Base-by-base conservation (phyloP, 2,329 filamentous ascomycete species). In the Ceratocystiopsis minuta region DNA sequence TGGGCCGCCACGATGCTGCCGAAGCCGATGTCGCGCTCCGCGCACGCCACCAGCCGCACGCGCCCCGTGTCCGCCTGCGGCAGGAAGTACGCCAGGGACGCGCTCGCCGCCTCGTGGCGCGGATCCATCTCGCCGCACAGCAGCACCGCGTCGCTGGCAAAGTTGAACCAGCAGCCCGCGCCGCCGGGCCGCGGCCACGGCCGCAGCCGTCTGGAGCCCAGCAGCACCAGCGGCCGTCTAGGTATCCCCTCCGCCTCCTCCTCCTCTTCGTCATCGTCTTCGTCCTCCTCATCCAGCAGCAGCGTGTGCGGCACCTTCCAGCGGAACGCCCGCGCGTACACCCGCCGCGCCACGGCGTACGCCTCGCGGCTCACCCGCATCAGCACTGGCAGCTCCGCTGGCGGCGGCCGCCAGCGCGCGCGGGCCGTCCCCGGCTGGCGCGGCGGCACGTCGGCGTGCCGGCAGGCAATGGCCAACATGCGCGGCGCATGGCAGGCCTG, bases 71-170 rank as follows among this genome's bases (percentile, higher is more conserved):
- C 65, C 43, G 59, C 55, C n/a, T 52, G 51, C 15, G 54, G 51
- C 16, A 69, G 46, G 49, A 68, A 69, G 49, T 68, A 66, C 38
- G 62, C 59, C 62, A 67, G 63, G 20, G 66, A 64, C 40, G 57
- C 56, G 55, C 60, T 64, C 57, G 66, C 62, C 20, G 64, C 65
- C 36, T 51, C 54, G 48, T 67, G 62, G 51, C 58, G 61, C 13
- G 64, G 62, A 55, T 68, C 64, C 12, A 69, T 56, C 51, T 67
- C 63, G 41, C 66, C 66, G 2, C 59, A 53, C 35, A 70, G 57
- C 45, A 66, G 61, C 20, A 70, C 54, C n/a, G 60, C 56, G 55
- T 70, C 66, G 24, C 54, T 54, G 18, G 44, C 51, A 51, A 64
- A 69, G 54, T 66, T 63, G 62, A 70, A 69, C 57, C 60, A 68